Base-by-base conservation (phyloP, 495 filamentous ascomycete species). In the Tuber borchii region DNA sequence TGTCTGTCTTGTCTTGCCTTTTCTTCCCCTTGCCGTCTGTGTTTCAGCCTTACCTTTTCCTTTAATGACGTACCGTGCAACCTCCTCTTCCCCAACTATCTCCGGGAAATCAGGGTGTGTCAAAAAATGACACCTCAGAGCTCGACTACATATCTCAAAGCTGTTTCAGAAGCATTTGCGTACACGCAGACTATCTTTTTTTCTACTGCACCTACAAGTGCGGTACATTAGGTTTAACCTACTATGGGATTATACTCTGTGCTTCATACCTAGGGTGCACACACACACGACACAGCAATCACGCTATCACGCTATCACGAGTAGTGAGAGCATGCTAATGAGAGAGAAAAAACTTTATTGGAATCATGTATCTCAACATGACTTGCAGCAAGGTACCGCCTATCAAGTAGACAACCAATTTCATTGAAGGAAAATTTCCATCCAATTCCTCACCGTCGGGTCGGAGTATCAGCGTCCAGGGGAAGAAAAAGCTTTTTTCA, bases 21-120 rank as follows among this genome's bases (percentile, higher is more conserved):
- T 56, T 26, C 48, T 26, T 65, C 56, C 56, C 71, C 75, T 71
- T 79, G 75, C 77, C 78, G 70, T 79, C 72, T 68, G 70, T 79
- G 78, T 79, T 79, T 79, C 78, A 79, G 78, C 78, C 78, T 79
- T 79, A 79, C 51, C 61, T 73, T 79, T 75, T 78, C 69, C 70
- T 46, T 75, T 61, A 34, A 75, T 74, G 43, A 78, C 75, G 69
- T 79, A 73, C 76, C 78, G 68, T 37, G 43, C 65, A 37, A 78
- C 71, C 43, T 61, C 51, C 26, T 19, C 26, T 61, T 26, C 14
- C 26, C 26, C 2, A 65, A 17, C 56, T 16, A n/a, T 61, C n/a
- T 65, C 26, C 51, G 44, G 71, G 37, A 73, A 71, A 78, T 69
- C 26, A 68, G 48, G 61, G 70, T 71, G 73, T 40, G 69, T 42